A percentile compares a stretch with the other conserved stretches of the same genome.
Evolutionary conservation across 139 green algal genomes (phyloP).

Genomic region (Closterium sp.): DNA sequence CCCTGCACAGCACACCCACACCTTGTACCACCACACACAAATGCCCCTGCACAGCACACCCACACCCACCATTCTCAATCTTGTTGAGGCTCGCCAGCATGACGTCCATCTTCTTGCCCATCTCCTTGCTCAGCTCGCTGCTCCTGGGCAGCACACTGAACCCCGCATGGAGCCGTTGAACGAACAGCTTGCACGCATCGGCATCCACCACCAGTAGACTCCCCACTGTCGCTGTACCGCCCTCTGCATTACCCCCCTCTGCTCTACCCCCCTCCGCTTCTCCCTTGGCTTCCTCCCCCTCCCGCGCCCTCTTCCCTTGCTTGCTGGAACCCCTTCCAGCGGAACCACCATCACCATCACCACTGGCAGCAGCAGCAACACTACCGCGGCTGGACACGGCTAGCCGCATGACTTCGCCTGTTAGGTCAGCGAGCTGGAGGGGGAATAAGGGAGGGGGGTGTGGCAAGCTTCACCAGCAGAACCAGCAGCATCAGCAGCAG

Average conservation of each 20-base stretch:
- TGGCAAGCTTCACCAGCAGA: not conserved
- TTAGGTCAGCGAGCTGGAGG: slow-evolving; percentile 38
- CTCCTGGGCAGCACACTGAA: slow-evolving; percentile 28
- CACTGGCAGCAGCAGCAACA: not conserved
- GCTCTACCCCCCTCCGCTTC: not conserved
- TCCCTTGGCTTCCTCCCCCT: not conserved
- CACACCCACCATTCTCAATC: slow-evolving; percentile 43
- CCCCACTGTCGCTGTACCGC: too few relatives aligned
- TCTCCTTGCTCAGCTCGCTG: slow-evolving; percentile 1
- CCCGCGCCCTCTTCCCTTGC: not conserved
- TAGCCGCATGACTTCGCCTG: slow-evolving; percentile 41
- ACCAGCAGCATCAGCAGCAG: too few relatives aligned
- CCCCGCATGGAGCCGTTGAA: slow-evolving; percentile 10
- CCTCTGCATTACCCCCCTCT: too few relatives aligned
- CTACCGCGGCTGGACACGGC: slow-evolving; percentile 26
- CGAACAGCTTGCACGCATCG: not conserved
- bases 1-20: too few relatives aligned
- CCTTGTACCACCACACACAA: too few relatives aligned
- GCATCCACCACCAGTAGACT: not conserved
- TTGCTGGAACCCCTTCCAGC: not conserved
- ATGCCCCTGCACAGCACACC: too few relatives aligned
- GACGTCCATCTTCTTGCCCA: slow-evolving; percentile 38
- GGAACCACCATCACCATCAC: not conserved
- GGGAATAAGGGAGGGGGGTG: not conserved
- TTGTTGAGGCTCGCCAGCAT: slow-evolving; percentile 43